Evolutionary conservation across 805 yeast species (phyloP).

Genomic region (Saccharomycopsis capsularis): DNA sequence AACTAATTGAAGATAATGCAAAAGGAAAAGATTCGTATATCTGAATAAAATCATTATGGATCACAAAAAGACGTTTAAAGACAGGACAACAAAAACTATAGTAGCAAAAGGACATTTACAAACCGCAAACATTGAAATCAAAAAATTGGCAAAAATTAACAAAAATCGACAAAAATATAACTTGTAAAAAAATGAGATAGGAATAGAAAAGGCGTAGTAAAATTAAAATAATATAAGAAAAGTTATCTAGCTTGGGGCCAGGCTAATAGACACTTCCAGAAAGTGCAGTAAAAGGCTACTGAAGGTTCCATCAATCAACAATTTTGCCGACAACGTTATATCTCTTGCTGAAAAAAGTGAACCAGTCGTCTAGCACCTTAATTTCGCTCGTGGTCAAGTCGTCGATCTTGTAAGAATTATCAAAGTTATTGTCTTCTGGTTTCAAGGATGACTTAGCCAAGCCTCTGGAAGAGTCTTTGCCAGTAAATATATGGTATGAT

Average conservation of each 20-base stretch:
- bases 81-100: too few species aligned
- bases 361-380: conserved; percentile 69
- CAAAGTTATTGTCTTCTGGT: conserved; percentile 40
- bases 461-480: conserved; percentile 72
- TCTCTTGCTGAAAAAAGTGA: conserved; percentile 49
- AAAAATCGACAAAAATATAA: background rate
- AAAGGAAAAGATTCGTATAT: too few species aligned
- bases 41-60: too few species aligned
- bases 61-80: too few species aligned
- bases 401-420: conserved; percentile 42
- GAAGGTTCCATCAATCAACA: conserved; percentile 7
- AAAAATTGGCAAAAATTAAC: too few species aligned
- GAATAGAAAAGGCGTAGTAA: background rate
- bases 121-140: too few species aligned
- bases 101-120: too few species aligned
- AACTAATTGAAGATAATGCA: too few species aligned
- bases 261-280: too few species aligned
- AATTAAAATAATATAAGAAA: too few species aligned
- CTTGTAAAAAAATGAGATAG: background rate
- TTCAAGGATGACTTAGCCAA: conserved; percentile 61
- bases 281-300: too few species aligned
- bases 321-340: conserved; percentile 26
- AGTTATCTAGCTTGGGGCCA: too few species aligned
- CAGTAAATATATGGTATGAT: conserved; percentile 65
- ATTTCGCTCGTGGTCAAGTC: conserved; percentile 53